phyloP scores from a whole-genome alignment of 257 asterid genomes.

The Solanum arcanum region DNA sequence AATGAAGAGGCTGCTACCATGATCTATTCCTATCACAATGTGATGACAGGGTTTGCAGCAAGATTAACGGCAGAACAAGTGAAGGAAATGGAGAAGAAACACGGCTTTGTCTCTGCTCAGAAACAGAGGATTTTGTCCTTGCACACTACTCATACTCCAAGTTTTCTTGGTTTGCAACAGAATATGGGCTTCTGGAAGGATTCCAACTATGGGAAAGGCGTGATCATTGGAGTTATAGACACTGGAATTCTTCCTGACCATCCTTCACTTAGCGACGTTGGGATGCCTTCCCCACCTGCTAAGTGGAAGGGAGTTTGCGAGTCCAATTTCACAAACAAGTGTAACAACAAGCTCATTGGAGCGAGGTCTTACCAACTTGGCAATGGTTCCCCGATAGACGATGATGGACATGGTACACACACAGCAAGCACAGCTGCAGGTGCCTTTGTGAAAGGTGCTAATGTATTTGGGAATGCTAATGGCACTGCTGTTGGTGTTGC shows the following conservation, averaged over 20 bases:
- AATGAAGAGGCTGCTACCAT: background rate
- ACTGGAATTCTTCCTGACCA: slow-evolving; percentile 30
- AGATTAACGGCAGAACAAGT: slow-evolving; percentile 22
- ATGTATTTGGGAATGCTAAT: slow-evolving; percentile 25
- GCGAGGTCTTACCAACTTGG: slow-evolving; percentile 1
- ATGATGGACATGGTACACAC: slow-evolving; percentile 42
- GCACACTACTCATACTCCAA: slow-evolving; percentile 35
- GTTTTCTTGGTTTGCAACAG: slow-evolving; percentile 33
- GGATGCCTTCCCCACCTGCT: slow-evolving; percentile 40
- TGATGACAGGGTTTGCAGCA: slow-evolving; percentile 38
- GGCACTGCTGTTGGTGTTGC: slow-evolving; percentile 46
- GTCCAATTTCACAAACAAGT: background rate
- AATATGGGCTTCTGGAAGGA: slow-evolving; percentile 32
- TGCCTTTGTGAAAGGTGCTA: slow-evolving; percentile 37
- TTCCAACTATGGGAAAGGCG: slow-evolving; percentile 40
- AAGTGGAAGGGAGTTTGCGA: slow-evolving; percentile 43
- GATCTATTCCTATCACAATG: slow-evolving; percentile 19
- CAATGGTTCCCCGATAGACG: slow-evolving; percentile 8
- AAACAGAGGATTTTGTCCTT: slow-evolving; percentile 14
- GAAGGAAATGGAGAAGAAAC: slow-evolving; percentile 15
- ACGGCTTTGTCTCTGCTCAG: slow-evolving; percentile 19
- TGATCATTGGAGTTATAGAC: slow-evolving; percentile 40
- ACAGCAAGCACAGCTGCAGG: slow-evolving; percentile 47
- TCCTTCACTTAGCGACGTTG: slow-evolving; percentile 38
- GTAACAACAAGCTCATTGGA: slow-evolving; percentile 51